Conservation (phyloP, 2,329 filamentous ascomycete genomes). For the Aureobasidium sp. region DNA sequence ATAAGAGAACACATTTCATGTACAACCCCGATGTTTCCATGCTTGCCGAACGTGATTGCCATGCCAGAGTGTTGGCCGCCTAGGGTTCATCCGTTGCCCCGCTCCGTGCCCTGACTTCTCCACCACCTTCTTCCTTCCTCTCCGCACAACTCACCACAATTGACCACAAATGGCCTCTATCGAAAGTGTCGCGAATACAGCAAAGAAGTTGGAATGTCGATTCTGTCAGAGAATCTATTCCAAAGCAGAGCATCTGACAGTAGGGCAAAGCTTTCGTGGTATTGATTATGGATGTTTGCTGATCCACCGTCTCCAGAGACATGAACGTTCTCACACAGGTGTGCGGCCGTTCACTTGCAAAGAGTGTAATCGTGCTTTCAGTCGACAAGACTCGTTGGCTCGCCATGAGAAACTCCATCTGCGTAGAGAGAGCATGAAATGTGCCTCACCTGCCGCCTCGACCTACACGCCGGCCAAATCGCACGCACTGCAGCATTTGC, state of each 20-base stretch:
- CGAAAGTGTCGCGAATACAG: background rate
- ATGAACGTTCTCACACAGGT: constrained; percentile 37
- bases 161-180: background rate
- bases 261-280: background rate
- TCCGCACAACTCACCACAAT: background rate
- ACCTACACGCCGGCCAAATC: background rate
- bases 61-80: background rate
- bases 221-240: constrained; percentile 35
- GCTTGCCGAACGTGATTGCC: background rate
- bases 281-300: background rate
- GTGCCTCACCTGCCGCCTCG: background rate
- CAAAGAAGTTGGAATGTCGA: constrained; percentile 27
- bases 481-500: background rate
- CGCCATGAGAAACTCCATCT: constrained; percentile 37
- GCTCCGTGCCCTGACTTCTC: background rate
- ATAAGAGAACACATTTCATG: background rate
- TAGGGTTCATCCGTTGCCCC: background rate
- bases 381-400: constrained; percentile 37
- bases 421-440: constrained; percentile 13
- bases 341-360: constrained; percentile 36
- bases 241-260: constrained; percentile 18
- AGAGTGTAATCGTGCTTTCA: constrained; percentile 34
- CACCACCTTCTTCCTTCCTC: background rate
- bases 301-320: constrained; percentile 27
- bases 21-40: background rate